These are phyloP conservation scores for Astrocystis sublimbata DNA, from an alignment of 495 filamentous ascomycete species.

Conservation along the genomic window DNA sequence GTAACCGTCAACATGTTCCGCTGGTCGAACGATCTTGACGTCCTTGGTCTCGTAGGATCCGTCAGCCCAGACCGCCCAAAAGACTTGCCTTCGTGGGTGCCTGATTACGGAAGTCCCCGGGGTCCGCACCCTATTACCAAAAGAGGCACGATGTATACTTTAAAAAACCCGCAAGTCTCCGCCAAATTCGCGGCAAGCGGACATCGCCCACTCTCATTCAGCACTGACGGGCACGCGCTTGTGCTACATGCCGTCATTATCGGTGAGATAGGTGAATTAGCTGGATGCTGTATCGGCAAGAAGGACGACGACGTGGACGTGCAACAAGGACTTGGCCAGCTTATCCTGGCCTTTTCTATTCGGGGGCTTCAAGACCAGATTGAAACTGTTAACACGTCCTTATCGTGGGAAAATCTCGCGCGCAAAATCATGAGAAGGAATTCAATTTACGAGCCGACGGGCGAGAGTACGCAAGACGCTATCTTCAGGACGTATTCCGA, in stretches of 20 bases:
- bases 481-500: constrained; percentile 7
- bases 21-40: constrained; percentile 6
- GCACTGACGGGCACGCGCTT: constrained; percentile 8
- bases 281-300: constrained; percentile 5
- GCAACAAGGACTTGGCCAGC: constrained; percentile 9
- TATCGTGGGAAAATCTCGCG: constrained; percentile 13
- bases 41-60: constrained; percentile 12
- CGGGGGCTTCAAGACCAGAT: constrained; percentile 11
- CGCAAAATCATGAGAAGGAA: constrained; percentile 5
- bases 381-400: constrained; percentile 6
- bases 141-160: constrained; percentile 13
- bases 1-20: constrained; percentile 11
- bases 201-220: constrained; percentile 11
- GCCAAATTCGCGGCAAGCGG: constrained; percentile 12
- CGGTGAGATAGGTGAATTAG: constrained; percentile 12
- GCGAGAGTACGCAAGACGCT: constrained; percentile 13
- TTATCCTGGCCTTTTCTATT: constrained; percentile 5
- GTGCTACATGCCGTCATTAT: constrained; percentile 11
- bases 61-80: constrained; percentile 11
- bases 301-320: constrained; percentile 11
- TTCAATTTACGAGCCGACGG: constrained; percentile 4
- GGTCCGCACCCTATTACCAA: constrained; percentile 14
- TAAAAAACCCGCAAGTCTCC: constrained; percentile 12
- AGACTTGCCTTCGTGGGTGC: constrained; percentile 15
- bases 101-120: constrained; percentile 14